phyloP scores from a whole-genome alignment of 148 eudicot genomes.

The Mesembryanthemum crystallinum region DNA sequence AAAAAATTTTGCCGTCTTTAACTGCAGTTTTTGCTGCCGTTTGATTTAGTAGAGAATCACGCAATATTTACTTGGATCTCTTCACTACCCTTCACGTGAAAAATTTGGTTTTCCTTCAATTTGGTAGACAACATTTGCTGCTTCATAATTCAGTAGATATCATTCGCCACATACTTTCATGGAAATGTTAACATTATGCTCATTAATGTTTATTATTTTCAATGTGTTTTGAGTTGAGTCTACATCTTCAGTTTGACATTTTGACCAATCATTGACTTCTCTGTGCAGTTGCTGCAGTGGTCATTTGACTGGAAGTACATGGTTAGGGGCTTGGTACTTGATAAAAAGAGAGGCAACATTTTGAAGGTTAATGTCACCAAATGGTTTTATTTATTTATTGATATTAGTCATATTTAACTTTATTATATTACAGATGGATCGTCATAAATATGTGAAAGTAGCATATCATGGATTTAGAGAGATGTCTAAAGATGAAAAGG shows the following conservation, averaged over 20 bases:
- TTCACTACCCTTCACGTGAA: neutral
- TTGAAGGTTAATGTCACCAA: slow-evolving; percentile 58
- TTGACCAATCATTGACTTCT: slow-evolving; percentile 20
- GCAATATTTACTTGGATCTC: no score
- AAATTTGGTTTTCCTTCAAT: neutral
- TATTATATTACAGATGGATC: slow-evolving; percentile 70
- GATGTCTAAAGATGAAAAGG: slow-evolving; percentile 79
- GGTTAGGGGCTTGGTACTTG: slow-evolving; percentile 98
- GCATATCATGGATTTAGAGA: slow-evolving; percentile 94
- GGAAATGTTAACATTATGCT: neutral
- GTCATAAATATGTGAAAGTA: slow-evolving; percentile 95
- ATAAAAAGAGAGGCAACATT: slow-evolving; percentile 94
- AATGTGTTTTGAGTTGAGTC: slow-evolving; percentile 1
- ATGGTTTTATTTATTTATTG: neutral
- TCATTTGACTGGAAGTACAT: slow-evolving; percentile 92
- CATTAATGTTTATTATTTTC: neutral
- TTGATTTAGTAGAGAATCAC: no score
- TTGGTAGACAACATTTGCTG: neutral
- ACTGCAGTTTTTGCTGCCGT: no score
- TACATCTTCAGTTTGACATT: neutral
- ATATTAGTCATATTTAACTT: slow-evolving; percentile 20
- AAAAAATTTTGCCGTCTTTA: no score
- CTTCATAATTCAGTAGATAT: neutral
- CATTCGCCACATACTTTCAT: neutral
- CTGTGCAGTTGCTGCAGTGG: slow-evolving; percentile 76